Conservation (phyloP, 805 yeast species). For the Suhomyces faveliae region DNA sequence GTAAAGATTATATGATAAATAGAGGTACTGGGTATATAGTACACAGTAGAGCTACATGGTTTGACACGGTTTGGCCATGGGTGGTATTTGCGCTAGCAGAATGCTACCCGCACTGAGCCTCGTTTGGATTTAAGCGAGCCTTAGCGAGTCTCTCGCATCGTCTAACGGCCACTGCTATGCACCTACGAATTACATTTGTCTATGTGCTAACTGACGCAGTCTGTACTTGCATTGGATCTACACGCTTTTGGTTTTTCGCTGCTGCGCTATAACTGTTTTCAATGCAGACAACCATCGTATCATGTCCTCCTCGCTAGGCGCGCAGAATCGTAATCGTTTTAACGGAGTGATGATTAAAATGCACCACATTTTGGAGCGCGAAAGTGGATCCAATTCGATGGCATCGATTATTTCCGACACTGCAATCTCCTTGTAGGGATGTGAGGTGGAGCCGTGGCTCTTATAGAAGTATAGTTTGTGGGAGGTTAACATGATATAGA, state of each 20-base stretch:
- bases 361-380: slow-evolving; percentile 44
- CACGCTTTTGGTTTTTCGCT: slow-evolving; percentile 8
- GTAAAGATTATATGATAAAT: too few relatives aligned
- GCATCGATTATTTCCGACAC: slow-evolving; percentile 42
- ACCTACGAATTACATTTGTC: too few relatives aligned
- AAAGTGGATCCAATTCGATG: slow-evolving; percentile 49
- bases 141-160: background rate
- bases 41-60: too few relatives aligned
- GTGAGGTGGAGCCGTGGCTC: slow-evolving; percentile 13
- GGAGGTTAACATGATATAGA: slow-evolving; percentile 44
- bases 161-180: too few relatives aligned
- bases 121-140: background rate
- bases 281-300: slow-evolving; percentile 49
- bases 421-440: slow-evolving; percentile 30
- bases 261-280: slow-evolving; percentile 30
- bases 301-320: slow-evolving; percentile 45
- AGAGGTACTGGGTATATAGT: too few relatives aligned
- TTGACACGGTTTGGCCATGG: too few relatives aligned
- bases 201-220: background rate
- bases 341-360: slow-evolving; percentile 46
- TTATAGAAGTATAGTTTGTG: slow-evolving; percentile 42
- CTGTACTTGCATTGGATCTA: background rate
- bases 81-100: too few relatives aligned
- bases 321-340: slow-evolving; percentile 46
- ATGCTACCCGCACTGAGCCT: background rate